Evolutionary conservation across 495 filamentous ascomycete genomes (phyloP).

Genomic region (Tetracladium marchalianum): DNA sequence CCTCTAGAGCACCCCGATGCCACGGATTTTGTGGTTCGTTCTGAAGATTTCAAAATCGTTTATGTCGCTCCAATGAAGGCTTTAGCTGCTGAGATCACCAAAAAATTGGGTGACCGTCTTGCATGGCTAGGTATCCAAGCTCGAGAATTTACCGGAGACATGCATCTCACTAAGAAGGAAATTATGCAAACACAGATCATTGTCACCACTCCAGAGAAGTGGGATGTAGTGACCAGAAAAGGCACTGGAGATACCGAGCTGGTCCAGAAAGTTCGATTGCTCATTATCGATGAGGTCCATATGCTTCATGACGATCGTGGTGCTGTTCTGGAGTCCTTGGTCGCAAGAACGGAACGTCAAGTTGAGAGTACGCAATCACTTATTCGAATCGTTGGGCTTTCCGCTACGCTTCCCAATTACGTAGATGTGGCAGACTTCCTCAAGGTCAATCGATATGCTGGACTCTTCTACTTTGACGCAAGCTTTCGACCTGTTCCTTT

Average conservation of each 20-base stretch:
- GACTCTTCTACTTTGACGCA: constrained; percentile 92
- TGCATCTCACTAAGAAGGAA: constrained; percentile 96
- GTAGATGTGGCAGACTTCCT: constrained; percentile 94
- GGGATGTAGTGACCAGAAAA: constrained; percentile 96
- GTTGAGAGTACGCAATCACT: constrained; percentile 97
- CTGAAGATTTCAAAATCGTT: constrained; percentile 93
- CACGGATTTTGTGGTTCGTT: constrained; percentile 64
- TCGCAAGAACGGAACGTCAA: constrained; percentile 88
- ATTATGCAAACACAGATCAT: constrained; percentile 95
- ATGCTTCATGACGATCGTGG: constrained; percentile 99
- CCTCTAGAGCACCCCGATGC: constrained; percentile 65
- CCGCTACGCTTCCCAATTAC: constrained; percentile 93
- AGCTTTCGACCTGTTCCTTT: constrained; percentile 95
- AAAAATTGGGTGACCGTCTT: constrained; percentile 88
- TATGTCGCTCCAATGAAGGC: constrained; percentile 99
- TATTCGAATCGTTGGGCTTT: constrained; percentile 91
- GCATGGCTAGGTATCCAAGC: constrained; percentile 85
- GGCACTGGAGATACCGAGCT: constrained; percentile 95
- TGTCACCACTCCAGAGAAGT: constrained; percentile 98
- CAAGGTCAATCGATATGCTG: constrained; percentile 86
- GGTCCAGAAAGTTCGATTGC: constrained; percentile 88
- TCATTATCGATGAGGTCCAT: constrained; percentile 98
- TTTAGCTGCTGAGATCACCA: constrained; percentile 88
- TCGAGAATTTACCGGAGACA: constrained; percentile 91
- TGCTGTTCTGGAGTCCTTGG: constrained; percentile 88